These are phyloP conservation scores for Stagonosporopsis tanaceti DNA, from an alignment of 2,329 filamentous ascomycete genomes.

Conservation along the genomic window DNA sequence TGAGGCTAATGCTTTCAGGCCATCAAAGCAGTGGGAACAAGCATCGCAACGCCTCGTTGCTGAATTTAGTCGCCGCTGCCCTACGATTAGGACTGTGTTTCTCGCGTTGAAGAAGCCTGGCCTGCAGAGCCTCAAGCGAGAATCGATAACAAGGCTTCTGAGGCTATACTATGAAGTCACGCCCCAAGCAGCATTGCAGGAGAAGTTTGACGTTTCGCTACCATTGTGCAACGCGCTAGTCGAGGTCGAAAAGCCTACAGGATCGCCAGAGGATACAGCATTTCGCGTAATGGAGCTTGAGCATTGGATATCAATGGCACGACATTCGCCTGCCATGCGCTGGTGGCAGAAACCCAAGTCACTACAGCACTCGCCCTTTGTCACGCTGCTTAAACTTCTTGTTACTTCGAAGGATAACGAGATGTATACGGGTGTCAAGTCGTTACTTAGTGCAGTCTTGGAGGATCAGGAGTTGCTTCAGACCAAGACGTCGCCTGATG, in stretches of 20 bases:
- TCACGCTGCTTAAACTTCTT: conserved; percentile 70
- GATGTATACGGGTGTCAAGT: conserved; percentile 61
- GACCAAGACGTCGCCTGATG: conserved; percentile 48
- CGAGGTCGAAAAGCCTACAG: conserved; percentile 59
- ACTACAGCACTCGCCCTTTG: conserved; percentile 72
- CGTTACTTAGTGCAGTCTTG: conserved; percentile 67
- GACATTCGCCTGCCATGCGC: conserved; percentile 81
- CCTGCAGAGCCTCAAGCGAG: conserved; percentile 76
- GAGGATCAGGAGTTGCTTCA: conserved; percentile 73
- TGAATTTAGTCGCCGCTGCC: conserved; percentile 80
- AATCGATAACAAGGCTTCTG: conserved; percentile 79
- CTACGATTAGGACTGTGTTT: conserved; percentile 82
- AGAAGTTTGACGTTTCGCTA: conserved; percentile 87
- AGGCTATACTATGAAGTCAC: conserved; percentile 85
- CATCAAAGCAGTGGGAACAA: conserved; percentile 70
- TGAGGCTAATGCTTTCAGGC: conserved; percentile 50
- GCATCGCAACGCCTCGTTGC: conserved; percentile 72
- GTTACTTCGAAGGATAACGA: conserved; percentile 59
- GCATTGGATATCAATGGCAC: conserved; percentile 81
- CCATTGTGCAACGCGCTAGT: conserved; percentile 74
- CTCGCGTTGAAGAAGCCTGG: conserved; percentile 74
- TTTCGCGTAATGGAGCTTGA: conserved; percentile 78
- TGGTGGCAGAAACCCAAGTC: conserved; percentile 83
- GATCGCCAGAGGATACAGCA: conserved; percentile 57
- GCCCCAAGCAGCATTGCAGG: conserved; percentile 79